Evolutionary conservation across 495 filamentous ascomycete species (phyloP), one percentile per base, ranked within the genome.

Genomic region (Aspergillus panamensis): DNA sequence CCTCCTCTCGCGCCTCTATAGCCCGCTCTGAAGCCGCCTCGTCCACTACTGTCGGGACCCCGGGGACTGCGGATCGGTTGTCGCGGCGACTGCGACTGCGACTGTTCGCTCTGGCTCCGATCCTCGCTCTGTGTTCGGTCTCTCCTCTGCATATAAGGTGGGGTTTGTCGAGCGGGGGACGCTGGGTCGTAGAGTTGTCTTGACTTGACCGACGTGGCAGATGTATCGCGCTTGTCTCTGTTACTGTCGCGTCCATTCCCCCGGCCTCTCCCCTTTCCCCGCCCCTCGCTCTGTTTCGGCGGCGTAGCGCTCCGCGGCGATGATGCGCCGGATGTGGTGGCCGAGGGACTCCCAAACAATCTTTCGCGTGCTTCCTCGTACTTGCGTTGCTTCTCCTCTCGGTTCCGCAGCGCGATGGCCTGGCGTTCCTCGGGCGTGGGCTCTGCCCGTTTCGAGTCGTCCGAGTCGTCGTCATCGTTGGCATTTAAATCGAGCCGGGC

Each of bases 341-440:
- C 67, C 6, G 74, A 77, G 9, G 80, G 72, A 8, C 76, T 81
- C 20, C 90, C 91, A 69, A 96, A 92, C n/a, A 96, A 81, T 66
- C 87, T 84, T 63, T 91, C 88, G 12, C 92, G 80, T 3, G 81
- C 88, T 72, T 96, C 91, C 52, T 92, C 86, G 67, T 96, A 96
- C 48, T 87, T 88, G 48, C 85, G 85, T 73, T 93, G 86, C 76
- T 92, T 96, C 72, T 96, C 91, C 64, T 95, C 91, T 4, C 82
- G 79, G 61, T 95, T 90, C 51, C 81, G 79, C 71, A 89, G 80
- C 35, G 91, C 85, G 59, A 86, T 85, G 12, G 83, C 77, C 53
- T 86, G 81, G 32, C 89, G 82, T 73, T 96, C 87, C 54, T 91
- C 88, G 6, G 81, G 73, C 0, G 82, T 87, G 20, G 86, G 80